Evolutionary conservation across 2,329 filamentous ascomycete species (phyloP).

Genomic region (Lecanicillium sp.): DNA sequence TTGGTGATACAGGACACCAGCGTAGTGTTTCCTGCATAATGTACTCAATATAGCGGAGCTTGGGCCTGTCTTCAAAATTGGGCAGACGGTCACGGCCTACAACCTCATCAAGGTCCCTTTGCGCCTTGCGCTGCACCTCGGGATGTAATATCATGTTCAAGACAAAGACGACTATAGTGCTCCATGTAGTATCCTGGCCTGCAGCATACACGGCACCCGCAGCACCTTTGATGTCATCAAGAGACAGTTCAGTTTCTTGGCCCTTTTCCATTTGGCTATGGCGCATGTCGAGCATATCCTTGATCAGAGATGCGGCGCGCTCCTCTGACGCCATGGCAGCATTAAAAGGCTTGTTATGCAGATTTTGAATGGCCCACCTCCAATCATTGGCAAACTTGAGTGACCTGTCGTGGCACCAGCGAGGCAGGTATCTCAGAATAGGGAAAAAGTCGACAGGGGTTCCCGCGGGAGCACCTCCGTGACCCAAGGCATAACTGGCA

Average conservation of each 20-base stretch:
- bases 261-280: slow-evolving; percentile 17
- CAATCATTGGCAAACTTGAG: slow-evolving; percentile 21
- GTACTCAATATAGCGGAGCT: slow-evolving; percentile 34
- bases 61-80: slow-evolving; percentile 32
- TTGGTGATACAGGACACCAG: slow-evolving; percentile 35
- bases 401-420: slow-evolving; percentile 23
- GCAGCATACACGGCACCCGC: slow-evolving; percentile 39
- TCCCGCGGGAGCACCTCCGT: slow-evolving; percentile 20
- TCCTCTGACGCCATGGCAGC: slow-evolving; percentile 21
- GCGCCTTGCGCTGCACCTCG: slow-evolving; percentile 36
- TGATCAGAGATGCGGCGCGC: slow-evolving; percentile 20
- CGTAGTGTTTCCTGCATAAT: slow-evolving; percentile 39
- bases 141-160: slow-evolving; percentile 34
- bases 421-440: slow-evolving; percentile 31
- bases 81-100: slow-evolving; percentile 37
- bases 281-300: slow-evolving; percentile 18
- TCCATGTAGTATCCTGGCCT: slow-evolving; percentile 37
- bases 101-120: slow-evolving; percentile 36
- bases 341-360: slow-evolving; percentile 37
- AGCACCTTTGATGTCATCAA: slow-evolving; percentile 40
- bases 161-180: slow-evolving; percentile 33
- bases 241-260: slow-evolving; percentile 22
- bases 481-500: slow-evolving; percentile 19
- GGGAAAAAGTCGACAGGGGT: slow-evolving; percentile 42
- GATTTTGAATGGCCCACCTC: slow-evolving; percentile 23